Evolutionary conservation across 129 eudicot species (phyloP).

Genomic region (Chrysanthemum lavandulifolium): DNA sequence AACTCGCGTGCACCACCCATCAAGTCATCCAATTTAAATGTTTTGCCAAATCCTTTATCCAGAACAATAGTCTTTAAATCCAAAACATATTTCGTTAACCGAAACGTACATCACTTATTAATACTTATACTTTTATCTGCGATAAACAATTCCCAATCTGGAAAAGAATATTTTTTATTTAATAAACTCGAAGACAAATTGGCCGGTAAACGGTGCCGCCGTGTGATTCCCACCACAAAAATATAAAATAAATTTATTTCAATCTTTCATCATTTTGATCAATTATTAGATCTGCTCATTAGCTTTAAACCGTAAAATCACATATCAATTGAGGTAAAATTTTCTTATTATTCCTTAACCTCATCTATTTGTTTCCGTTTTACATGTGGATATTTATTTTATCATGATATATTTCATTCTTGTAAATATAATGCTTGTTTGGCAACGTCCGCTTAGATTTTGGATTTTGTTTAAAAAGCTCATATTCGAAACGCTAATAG

Average conservation of each 20-base stretch:
- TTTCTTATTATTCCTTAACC: too few species aligned
- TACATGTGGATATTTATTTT: too few species aligned
- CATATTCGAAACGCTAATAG: too few species aligned
- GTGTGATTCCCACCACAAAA: slow-evolving; percentile 28
- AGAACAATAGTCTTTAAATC: background rate
- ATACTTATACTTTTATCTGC: background rate
- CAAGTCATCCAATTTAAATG: background rate
- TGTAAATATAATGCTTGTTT: too few species aligned
- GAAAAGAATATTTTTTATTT: background rate
- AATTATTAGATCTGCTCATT: background rate
- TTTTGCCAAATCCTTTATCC: too few species aligned
- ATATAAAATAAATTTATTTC: background rate
- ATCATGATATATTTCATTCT: too few species aligned
- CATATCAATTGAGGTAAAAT: slow-evolving; percentile 20
- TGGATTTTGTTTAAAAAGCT: too few species aligned
- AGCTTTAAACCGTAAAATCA: too few species aligned
- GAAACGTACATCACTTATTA: background rate
- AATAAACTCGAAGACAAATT: slow-evolving; percentile 33
- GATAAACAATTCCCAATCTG: background rate
- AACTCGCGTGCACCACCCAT: slow-evolving; percentile 11
- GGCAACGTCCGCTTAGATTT: too few species aligned
- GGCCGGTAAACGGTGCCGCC: slow-evolving; percentile 49
- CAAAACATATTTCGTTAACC: background rate
- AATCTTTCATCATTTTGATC: background rate
- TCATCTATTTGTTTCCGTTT: too few species aligned